Evolutionary conservation across 2,329 filamentous ascomycete genomes (phyloP).

Genomic region (Myotisia sp.): DNA sequence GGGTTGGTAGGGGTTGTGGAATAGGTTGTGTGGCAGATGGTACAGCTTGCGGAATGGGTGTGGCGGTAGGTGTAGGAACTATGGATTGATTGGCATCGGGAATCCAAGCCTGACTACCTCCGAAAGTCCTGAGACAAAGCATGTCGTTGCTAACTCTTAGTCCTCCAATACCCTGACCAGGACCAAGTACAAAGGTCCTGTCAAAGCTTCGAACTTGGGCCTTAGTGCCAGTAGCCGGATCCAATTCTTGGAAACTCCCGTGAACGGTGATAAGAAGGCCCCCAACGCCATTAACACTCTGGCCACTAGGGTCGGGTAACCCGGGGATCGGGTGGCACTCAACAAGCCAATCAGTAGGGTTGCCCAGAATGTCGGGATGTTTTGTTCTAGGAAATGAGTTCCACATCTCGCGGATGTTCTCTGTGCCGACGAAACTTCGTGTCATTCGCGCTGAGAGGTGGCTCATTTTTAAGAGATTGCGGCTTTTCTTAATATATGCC

Average conservation of each 20-base stretch:
- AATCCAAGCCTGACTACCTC: constrained; percentile 40
- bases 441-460: constrained; percentile 47
- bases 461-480: constrained; percentile 60
- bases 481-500: constrained; percentile 59
- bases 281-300: constrained; percentile 53
- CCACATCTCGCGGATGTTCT: constrained; percentile 56
- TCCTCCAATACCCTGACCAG: constrained; percentile 50
- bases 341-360: constrained; percentile 62
- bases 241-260: constrained; percentile 67
- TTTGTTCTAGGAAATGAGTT: constrained; percentile 54
- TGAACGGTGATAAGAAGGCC: constrained; percentile 68
- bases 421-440: constrained; percentile 50
- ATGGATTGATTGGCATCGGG: constrained; percentile 24
- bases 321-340: constrained; percentile 64
- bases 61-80: constrained; percentile 11
- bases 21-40: constrained; percentile 18
- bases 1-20: constrained; percentile 12
- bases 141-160: constrained; percentile 70
- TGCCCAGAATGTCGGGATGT: constrained; percentile 55
- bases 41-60: constrained; percentile 9
- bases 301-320: constrained; percentile 53
- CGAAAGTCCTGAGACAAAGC: constrained; percentile 56
- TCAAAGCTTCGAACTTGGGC: constrained; percentile 62
- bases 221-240: constrained; percentile 40
- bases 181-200: constrained; percentile 64